These are phyloP conservation scores for Helianthus tuberosus DNA, from an alignment of 129 eudicot species.

Conservation along the genomic window DNA sequence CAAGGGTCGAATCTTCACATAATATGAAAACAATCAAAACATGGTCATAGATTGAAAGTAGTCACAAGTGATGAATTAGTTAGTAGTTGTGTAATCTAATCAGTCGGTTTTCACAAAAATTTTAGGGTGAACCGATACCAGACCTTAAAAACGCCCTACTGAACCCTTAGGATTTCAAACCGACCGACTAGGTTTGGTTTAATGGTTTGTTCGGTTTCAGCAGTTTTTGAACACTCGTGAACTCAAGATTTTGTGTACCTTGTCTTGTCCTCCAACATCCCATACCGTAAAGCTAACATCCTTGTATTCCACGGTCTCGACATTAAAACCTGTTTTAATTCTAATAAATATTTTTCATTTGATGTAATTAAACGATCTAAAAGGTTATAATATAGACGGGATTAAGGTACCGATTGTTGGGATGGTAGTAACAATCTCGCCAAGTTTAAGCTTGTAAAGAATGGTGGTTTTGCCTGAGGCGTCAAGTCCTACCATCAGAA, in stretches of 20 bases:
- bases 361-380: background rate
- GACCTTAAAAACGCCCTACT: too few species aligned
- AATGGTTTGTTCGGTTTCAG: too few species aligned
- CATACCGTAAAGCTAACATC: conserved; percentile 71
- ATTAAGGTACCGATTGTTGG: conserved; percentile 62
- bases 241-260: conserved; percentile 37
- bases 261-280: conserved; percentile 86
- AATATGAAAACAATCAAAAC: background rate
- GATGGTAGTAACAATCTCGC: conserved; percentile 69
- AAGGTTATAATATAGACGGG: background rate
- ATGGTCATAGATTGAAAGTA: background rate
- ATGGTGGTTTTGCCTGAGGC: conserved; percentile 88
- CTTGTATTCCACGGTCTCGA: conserved; percentile 79
- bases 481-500: conserved; percentile 78
- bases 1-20: conserved; percentile 62
- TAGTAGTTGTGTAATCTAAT: too few species aligned
- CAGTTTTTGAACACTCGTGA: too few species aligned
- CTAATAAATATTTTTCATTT: background rate
- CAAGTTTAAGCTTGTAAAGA: conserved; percentile 73
- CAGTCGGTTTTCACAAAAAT: too few species aligned
- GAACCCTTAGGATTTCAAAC: too few species aligned
- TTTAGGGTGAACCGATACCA: too few species aligned
- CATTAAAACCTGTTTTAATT: conserved; percentile 57
- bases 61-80: background rate
- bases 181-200: too few species aligned